A percentile compares a stretch with the other conserved stretches of the same genome.
Evolutionary conservation across 768 basidiomycete species (phyloP).

Genomic region (Rickenella mellea): DNA sequence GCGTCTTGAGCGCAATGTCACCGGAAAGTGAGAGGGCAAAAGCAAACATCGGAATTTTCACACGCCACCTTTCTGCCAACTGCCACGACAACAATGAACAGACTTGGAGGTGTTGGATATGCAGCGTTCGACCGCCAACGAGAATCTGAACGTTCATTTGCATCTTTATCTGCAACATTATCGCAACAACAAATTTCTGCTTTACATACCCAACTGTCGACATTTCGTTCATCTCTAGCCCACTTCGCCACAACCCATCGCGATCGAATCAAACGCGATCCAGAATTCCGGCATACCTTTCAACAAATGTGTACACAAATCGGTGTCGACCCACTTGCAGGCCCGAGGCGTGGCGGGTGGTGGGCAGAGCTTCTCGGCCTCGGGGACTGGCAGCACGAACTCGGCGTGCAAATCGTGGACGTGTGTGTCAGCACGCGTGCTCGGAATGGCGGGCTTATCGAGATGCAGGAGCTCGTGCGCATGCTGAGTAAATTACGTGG

Average conservation of each 20-base stretch:
- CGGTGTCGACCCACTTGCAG: constrained; percentile 90
- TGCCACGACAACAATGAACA: constrained; percentile 39
- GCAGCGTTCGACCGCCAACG: constrained; percentile 88
- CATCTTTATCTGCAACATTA: constrained; percentile 69
- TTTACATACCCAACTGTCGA: constrained; percentile 71
- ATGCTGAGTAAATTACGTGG: constrained; percentile 72
- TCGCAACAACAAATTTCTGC: constrained; percentile 68
- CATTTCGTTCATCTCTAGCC: constrained; percentile 73
- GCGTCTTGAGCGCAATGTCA: too few relatives aligned
- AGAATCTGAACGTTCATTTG: constrained; percentile 71
- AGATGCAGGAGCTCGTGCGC: constrained; percentile 75
- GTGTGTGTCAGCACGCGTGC: constrained; percentile 83
- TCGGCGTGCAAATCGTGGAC: constrained; percentile 92
- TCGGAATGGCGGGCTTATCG: constrained; percentile 87
- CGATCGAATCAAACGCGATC: constrained; percentile 73
- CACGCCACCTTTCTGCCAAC: too few relatives aligned
- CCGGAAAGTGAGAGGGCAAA: too few relatives aligned
- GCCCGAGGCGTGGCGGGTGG: constrained; percentile 78
- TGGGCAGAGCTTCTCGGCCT: constrained; percentile 85
- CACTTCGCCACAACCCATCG: constrained; percentile 80
- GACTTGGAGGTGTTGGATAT: constrained; percentile 74
- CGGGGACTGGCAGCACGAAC: constrained; percentile 92
- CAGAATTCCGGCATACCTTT: constrained; percentile 84
- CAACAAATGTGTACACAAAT: constrained; percentile 94
- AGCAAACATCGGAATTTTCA: too few relatives aligned